These are phyloP conservation scores for Paxillus ammoniavirescens DNA, from an alignment of 768 basidiomycete species.

Conservation along the genomic window DNA sequence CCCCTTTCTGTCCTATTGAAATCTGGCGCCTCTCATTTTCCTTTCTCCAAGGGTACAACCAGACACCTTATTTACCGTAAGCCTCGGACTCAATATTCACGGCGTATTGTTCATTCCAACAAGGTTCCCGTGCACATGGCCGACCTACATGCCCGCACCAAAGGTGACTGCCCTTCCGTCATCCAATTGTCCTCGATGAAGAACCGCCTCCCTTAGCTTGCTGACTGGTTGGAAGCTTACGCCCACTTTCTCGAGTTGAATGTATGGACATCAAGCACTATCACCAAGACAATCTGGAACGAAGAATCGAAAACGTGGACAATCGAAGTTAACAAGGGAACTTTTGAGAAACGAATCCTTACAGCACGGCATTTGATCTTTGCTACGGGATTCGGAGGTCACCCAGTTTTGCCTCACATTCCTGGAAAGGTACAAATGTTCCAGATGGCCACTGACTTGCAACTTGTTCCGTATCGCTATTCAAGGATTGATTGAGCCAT, in stretches of 20 bases:
- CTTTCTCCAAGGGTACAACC: conserved; percentile 38
- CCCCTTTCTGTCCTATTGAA: background rate
- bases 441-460: background rate
- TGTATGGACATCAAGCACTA: conserved; percentile 51
- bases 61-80: conserved; percentile 49
- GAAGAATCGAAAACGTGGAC: conserved; percentile 37
- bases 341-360: conserved; percentile 31
- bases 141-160: conserved; percentile 44
- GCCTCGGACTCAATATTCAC: conserved; percentile 17
- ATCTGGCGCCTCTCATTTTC: background rate
- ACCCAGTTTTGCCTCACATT: conserved; percentile 40
- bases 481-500: background rate
- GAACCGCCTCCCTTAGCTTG: conserved; percentile 35
- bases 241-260: conserved; percentile 54
- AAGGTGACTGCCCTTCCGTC: conserved; percentile 32
- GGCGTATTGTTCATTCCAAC: background rate
- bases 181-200: background rate
- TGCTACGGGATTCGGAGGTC: conserved; percentile 46
- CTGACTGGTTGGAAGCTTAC: conserved; percentile 58
- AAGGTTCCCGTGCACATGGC: conserved; percentile 51
- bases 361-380: conserved; percentile 49
- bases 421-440: conserved; percentile 8
- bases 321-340: conserved; percentile 34
- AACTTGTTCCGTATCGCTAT: background rate
- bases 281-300: conserved; percentile 35